phyloP scores from a whole-genome alignment of 345 rosid species.

The Lumnitzera littorea region DNA sequence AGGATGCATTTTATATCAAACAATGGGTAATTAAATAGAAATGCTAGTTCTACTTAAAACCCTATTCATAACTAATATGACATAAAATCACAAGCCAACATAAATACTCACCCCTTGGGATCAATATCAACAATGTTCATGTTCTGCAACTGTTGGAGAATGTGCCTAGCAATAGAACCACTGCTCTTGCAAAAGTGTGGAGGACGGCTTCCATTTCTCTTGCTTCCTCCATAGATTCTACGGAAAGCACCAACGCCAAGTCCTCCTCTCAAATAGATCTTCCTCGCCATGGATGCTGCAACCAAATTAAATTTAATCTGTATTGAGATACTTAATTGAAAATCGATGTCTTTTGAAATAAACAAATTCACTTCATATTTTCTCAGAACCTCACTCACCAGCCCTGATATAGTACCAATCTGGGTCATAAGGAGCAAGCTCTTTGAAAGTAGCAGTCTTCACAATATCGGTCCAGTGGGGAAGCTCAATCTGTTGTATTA shows the following conservation, averaged over 20 bases:
- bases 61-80: neutral
- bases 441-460: constrained; percentile 69
- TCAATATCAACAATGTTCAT: constrained; percentile 64
- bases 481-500: constrained; percentile 56
- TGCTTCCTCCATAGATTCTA: constrained; percentile 82
- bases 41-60: neutral
- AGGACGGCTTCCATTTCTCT: constrained; percentile 81
- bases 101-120: constrained; percentile 43
- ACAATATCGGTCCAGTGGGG: constrained; percentile 88
- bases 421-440: constrained; percentile 90
- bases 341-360: neutral
- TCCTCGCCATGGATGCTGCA: constrained; percentile 90
- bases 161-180: constrained; percentile 78
- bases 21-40: neutral
- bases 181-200: constrained; percentile 88
- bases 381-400: constrained; percentile 23
- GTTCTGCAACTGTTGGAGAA: constrained; percentile 68
- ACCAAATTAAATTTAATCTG: neutral
- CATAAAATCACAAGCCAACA: neutral
- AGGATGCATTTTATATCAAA: neutral
- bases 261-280: constrained; percentile 78
- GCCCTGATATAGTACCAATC: constrained; percentile 88
- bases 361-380: neutral
- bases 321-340: neutral
- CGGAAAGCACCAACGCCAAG: constrained; percentile 87